Percentiles rank a stretch among this genome's conserved stretches.
Evolutionary conservation across 768 basidiomycete species (phyloP).

Genomic region (Tephrocybe sp.): DNA sequence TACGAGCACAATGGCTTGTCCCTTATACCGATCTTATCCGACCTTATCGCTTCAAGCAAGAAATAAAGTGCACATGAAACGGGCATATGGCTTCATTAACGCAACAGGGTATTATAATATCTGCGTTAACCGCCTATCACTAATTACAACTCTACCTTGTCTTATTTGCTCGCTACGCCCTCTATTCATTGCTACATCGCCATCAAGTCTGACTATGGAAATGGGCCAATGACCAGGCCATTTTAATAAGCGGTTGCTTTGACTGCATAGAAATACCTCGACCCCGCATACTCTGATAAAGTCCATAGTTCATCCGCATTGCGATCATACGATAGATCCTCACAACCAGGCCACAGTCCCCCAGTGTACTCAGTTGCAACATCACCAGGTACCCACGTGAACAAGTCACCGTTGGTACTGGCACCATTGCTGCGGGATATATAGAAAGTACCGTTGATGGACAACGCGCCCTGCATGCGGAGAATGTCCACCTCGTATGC

Average conservation of each 20-base stretch:
- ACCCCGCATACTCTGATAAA: constrained; percentile 10
- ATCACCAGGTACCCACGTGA: constrained; percentile 13
- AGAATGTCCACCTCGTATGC: constrained; percentile 16
- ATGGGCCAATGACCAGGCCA: too few species aligned
- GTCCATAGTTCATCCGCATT: constrained; percentile 14
- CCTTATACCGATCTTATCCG: too few species aligned
- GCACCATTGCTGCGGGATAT: constrained; percentile 15
- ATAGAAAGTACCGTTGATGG: constrained; percentile 15
- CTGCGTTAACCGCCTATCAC: too few species aligned
- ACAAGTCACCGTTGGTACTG: constrained; percentile 11
- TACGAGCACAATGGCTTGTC: too few species aligned
- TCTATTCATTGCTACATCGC: too few species aligned
- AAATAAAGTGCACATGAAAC: too few species aligned
- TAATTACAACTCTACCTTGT: too few species aligned
- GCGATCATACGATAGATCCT: constrained; percentile 12
- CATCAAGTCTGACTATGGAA: too few species aligned
- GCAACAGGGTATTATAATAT: too few species aligned
- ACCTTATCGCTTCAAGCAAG: too few species aligned
- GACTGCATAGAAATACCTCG: constrained; percentile 9
- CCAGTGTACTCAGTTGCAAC: constrained; percentile 1
- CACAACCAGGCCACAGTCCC: constrained; percentile 6
- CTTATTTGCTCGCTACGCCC: too few species aligned
- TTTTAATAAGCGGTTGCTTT: constrained; percentile 10
- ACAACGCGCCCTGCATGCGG: constrained; percentile 15
- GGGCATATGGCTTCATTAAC: too few species aligned